Conservation (phyloP, 768 basidiomycete genomes). For the Xerocomellus chrysenteron region DNA sequence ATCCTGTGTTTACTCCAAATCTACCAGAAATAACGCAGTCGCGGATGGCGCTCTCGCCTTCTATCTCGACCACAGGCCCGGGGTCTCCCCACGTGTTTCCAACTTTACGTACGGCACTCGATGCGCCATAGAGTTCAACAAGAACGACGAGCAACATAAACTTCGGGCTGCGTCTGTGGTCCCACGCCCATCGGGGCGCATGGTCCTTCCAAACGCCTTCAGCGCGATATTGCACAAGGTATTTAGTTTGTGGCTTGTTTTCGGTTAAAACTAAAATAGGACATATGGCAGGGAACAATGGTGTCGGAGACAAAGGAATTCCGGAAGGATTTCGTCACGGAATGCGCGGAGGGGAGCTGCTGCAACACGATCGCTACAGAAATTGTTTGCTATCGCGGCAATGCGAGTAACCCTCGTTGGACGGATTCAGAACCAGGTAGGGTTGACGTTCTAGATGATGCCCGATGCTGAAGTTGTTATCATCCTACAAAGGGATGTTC, state of each 20-base stretch:
- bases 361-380: conserved; percentile 33
- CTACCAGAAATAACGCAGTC: conserved; percentile 45
- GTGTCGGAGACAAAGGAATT: conserved; percentile 34
- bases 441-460: not conserved
- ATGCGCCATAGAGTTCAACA: conserved; percentile 31
- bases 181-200: conserved; percentile 34
- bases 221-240: conserved; percentile 33
- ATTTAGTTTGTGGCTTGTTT: not conserved
- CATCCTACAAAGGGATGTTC: conserved; percentile 25
- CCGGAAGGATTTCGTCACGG: conserved; percentile 33
- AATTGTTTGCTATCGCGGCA: conserved; percentile 31
- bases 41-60: conserved; percentile 45
- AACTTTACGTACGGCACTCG: conserved; percentile 41
- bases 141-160: conserved; percentile 29
- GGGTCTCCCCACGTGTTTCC: conserved; percentile 38
- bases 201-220: conserved; percentile 33
- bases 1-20: not conserved
- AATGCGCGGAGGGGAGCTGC: conserved; percentile 26
- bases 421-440: conserved; percentile 31
- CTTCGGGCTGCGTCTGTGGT: conserved; percentile 26
- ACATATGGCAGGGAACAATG: conserved; percentile 20
- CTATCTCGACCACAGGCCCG: conserved; percentile 39
- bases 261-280: not conserved
- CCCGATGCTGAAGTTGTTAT: not conserved
- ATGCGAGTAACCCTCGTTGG: conserved; percentile 26